Evolutionary conservation across 257 asterid species (phyloP).

Genomic region (Solanum chaucha): DNA sequence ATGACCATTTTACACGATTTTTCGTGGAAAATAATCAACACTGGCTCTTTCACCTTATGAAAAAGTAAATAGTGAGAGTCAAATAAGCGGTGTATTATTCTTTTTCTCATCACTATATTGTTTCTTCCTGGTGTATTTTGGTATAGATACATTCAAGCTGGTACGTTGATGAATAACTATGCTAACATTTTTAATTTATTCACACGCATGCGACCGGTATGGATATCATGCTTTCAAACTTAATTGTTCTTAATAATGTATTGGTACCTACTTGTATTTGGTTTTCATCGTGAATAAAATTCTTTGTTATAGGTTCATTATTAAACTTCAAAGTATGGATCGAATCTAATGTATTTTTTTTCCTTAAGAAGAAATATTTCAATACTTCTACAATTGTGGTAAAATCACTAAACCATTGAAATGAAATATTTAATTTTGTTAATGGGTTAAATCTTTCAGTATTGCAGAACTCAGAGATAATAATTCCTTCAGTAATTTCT

Average conservation of each 20-base stretch:
- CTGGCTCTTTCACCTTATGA: neutral
- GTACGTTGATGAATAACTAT: conserved; percentile 68
- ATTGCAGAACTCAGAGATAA: neutral
- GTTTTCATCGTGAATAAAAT: neutral
- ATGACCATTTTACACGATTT: neutral
- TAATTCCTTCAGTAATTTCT: neutral
- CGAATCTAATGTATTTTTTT: neutral
- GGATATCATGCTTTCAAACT: too few relatives aligned
- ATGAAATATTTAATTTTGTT: neutral
- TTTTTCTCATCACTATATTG: too few relatives aligned
- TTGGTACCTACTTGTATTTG: neutral
- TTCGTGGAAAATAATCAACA: neutral
- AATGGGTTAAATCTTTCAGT: neutral
- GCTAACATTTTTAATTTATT: too few relatives aligned
- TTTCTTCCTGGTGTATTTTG: neutral
- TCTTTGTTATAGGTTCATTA: neutral
- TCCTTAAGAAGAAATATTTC: neutral
- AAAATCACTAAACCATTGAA: neutral
- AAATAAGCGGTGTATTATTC: too few relatives aligned
- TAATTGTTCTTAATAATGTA: neutral
- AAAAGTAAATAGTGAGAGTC: neutral
- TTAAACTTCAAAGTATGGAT: neutral
- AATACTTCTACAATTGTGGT: neutral
- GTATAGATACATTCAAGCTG: conserved; percentile 57
- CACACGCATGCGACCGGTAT: too few relatives aligned